These are phyloP conservation scores for Hordeum vulgare DNA, from an alignment of 176 grass and related monocot species.

Conservation along the genomic window DNA sequence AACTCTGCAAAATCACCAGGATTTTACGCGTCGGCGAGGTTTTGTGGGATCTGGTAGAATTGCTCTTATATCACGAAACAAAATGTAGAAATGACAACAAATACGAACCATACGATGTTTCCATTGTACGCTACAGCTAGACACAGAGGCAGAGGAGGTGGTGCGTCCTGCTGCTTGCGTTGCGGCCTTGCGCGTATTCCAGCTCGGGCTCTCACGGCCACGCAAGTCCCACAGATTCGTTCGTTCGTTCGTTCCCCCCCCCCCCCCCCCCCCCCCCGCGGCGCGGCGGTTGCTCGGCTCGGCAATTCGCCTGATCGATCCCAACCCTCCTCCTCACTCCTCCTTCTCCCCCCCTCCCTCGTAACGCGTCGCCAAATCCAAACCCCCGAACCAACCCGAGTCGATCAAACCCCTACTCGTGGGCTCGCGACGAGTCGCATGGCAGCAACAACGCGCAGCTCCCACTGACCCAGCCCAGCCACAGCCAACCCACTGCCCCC, in stretches of 20 bases:
- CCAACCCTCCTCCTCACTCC: background rate
- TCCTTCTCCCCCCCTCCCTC: background rate
- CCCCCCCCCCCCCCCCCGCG: background rate
- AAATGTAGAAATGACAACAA: too few relatives aligned
- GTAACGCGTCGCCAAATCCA: background rate
- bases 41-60: too few relatives aligned
- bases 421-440: constrained; percentile 8
- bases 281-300: constrained; percentile 10
- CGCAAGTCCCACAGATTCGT: constrained; percentile 2
- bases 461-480: constrained; percentile 5
- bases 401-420: background rate
- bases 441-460: constrained; percentile 15
- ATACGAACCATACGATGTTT: too few relatives aligned
- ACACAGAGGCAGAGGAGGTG: too few relatives aligned
- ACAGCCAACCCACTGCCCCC: background rate
- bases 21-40: too few relatives aligned
- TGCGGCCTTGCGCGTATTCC: constrained; percentile 17
- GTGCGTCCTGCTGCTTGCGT: background rate
- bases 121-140: too few relatives aligned
- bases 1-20: too few relatives aligned
- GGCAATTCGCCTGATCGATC: background rate
- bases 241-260: background rate
- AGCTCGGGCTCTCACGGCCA: background rate
- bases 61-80: too few relatives aligned
- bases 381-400: background rate